Evolutionary conservation across 139 green algal species (phyloP), one percentile per base, ranked within the genome.

Genomic region (Picochlorum sp.): DNA sequence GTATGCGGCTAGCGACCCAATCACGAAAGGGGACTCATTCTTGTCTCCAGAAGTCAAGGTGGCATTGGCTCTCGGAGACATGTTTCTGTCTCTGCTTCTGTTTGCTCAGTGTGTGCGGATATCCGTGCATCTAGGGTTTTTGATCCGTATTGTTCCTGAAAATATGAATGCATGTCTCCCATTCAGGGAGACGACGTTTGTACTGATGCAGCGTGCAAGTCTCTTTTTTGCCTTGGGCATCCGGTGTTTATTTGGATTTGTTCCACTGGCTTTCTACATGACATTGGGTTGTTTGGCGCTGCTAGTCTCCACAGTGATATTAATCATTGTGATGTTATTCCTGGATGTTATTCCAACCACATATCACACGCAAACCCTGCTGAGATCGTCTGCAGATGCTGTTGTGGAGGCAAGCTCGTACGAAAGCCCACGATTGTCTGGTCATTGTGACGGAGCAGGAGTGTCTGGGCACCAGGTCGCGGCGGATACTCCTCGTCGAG

Each of bases 61-160:
- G 20, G 50, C 63, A 11, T 24, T 70, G 21, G 50, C 63, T 14
- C 49, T 70, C 1, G 63, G 28, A n/a, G 50, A 32, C 14, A 14
- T 64, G 20, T 64, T 70, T 24, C 63, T 70, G 14, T 47, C 63
- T 15, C 49, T 70, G 45, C 21, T 70, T 7, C 45, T 26, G 6
- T 63, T 70, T 50, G 50, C 63, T 15, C 63, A 64, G 24, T 64
- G 63, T 58, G 63, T 49, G 14, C 21, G 63, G 15, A 57, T 70
- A 16, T 47, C 47, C 9, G 63, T 70, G 23, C 63, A 70, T 49
- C 50, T 70, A 49, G 47, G 47, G 15, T 69, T 41, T 51, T 20
- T 67, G 32, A 24, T 63, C 13, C 37, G 61, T 0, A 38, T 67
- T 13, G 30, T 67, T 18, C 61, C 61, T 4, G 26, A 30, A 8